Evolutionary conservation across 768 basidiomycete genomes (phyloP), one percentile per base, ranked within the genome.

Genomic region (Amanita thiersii): DNA sequence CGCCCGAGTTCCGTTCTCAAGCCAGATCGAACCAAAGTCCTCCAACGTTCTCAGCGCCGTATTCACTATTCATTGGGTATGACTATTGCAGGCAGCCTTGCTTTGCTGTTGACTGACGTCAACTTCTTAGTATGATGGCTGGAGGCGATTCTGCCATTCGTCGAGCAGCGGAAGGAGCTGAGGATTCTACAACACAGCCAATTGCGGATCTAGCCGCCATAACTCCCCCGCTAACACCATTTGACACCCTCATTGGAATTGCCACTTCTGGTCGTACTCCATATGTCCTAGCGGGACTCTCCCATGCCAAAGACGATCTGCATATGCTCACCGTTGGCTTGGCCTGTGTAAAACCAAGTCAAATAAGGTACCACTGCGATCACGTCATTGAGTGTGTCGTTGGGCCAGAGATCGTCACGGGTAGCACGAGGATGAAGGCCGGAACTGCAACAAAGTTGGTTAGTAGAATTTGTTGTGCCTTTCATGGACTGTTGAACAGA

Each of bases 381-480:
- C 50, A 52, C 33, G 32, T 60, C 14, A 50, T 64, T 14, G 58
- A 60, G 37, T 56, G 58, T 30, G 43, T 57, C 9, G 56, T 58
- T 1, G 62, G 61, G 8, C 52, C 60, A 2, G 62, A 62, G 38
- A 47, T 58, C 19, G 52, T 62, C 9, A 55, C 61, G 1, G 60
- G 62, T n/a, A 61, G 59, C 36, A 57, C 60, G 32, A 54, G 62
- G 12, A 47, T 64, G 52, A 62, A 64, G 48, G 58, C 60, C 9
- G 62, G 62, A 5, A 62, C 61, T n/a, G 62, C 59, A 17, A 64
- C 62, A 8, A 64, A 64, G 47, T 52, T 62, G 56, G 62, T 60
- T 28, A 11, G 51, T n/a, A n/a, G 39, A 20, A 9, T 40, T 29
- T 24, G 34, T 18, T 42, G 5, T 29, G 15, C 23, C n/a, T n/a